Base-by-base conservation (phyloP, 257 asterid genomes). In the Primulina tabacum region DNA sequence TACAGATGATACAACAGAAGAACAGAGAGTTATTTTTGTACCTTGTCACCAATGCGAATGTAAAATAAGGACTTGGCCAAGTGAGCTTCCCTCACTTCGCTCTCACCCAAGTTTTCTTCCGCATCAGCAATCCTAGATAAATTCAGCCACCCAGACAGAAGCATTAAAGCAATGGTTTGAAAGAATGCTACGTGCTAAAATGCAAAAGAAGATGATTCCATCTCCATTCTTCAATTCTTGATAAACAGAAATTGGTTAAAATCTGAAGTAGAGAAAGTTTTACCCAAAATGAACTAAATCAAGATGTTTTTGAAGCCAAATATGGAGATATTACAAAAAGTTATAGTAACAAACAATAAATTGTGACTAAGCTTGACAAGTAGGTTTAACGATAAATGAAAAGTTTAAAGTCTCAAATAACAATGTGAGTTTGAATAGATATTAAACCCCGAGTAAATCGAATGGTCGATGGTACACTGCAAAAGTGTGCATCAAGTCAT, bases 1-100 rank as follows among this genome's bases (percentile, higher is more conserved):
- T 3, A 63, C 26, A 24, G 29, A 38, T 68, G 57, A 14, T 10
- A 6, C 6, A 60, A 17, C 40, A 24, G 29, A 56, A 38, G 2
- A 37, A 40, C 30, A 20, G 21, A 64, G 1, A 18, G 5, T 47
- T 30, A 16, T 16, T 35, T 17, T 5, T n/a, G 38, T 76, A 81
- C 97, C 96, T 86, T 87, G 71, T 89, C 90, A 62, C 97, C 90
- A 43, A 92, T 86, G 52, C 82, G 85, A 67, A 92, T 83, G 75
- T 76, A 92, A 76, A 89, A 89, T 58, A 88, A 82, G 20, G 96
- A 89, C 80, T 89, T 89, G 34, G 96, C 96, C 68, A 92, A 85
- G 82, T 92, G 96, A 68, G 97, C 95, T 84, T 92, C 97, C 79
- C 97, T 84, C 34, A 92, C 97, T 86, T 92, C 97, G 77, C 95